phyloP scores from a whole-genome alignment of 2,329 filamentous ascomycete species.

The Dactylellina parvicollis region DNA sequence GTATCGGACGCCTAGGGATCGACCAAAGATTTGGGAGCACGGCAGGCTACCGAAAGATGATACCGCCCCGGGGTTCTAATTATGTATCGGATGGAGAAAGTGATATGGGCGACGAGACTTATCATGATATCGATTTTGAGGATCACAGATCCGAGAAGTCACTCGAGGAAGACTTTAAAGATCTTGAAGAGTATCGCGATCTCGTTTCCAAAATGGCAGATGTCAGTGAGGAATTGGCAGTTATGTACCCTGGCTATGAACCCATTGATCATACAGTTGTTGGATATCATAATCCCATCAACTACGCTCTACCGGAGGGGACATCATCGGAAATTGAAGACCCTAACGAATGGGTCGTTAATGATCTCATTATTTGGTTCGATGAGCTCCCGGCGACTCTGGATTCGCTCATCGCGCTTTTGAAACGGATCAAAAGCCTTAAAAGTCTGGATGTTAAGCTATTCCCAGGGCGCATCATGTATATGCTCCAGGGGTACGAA shows the following conservation, averaged over 20 bases:
- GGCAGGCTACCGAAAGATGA: neutral
- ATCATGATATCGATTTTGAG: neutral
- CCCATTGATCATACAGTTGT: neutral
- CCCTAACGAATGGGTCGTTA: neutral
- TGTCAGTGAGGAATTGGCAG: neutral
- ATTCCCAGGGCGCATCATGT: neutral
- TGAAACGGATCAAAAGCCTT: neutral
- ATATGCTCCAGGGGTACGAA: too few relatives aligned
- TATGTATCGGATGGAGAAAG: neutral
- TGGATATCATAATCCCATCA: neutral
- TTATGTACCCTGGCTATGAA: slow-evolving; percentile 10
- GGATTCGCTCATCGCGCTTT: neutral
- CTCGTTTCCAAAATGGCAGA: neutral
- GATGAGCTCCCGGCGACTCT: neutral
- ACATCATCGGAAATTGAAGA: neutral
- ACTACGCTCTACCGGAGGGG: neutral
- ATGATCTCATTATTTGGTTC: slow-evolving; percentile 10
- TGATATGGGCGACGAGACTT: neutral
- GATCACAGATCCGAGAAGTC: slow-evolving; percentile 1
- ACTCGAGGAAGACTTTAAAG: slow-evolving; percentile 5
- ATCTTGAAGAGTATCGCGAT: neutral
- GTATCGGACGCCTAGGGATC: slow-evolving; percentile 10
- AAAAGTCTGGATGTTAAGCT: neutral
- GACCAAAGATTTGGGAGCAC: slow-evolving; percentile 32
- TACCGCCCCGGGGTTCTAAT: too few relatives aligned